Evolutionary conservation across 2,329 filamentous ascomycete genomes (phyloP).

Genomic region (Paraphoma sp.): DNA sequence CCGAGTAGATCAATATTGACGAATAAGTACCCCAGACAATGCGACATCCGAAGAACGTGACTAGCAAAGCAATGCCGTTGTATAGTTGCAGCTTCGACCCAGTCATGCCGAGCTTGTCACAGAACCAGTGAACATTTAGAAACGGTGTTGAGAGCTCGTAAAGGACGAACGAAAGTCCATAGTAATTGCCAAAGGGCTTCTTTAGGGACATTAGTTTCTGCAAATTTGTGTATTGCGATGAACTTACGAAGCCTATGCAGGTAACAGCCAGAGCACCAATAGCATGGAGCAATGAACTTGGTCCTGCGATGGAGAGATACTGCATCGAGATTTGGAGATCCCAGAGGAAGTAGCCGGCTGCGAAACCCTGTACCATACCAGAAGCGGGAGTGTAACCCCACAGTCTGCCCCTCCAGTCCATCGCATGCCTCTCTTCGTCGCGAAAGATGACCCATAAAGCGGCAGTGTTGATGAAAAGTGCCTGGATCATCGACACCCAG

Average conservation of each 20-base stretch:
- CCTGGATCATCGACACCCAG: slow-evolving; percentile 81
- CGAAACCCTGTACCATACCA: slow-evolving; percentile 77
- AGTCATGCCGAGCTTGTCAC: slow-evolving; percentile 82
- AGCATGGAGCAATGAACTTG: slow-evolving; percentile 78
- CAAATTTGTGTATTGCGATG: background rate
- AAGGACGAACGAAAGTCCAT: slow-evolving; percentile 79
- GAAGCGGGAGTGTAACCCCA: slow-evolving; percentile 80
- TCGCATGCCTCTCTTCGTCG: slow-evolving; percentile 70
- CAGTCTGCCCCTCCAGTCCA: slow-evolving; percentile 73
- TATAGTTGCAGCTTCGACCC: slow-evolving; percentile 76
- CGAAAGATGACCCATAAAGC: slow-evolving; percentile 73
- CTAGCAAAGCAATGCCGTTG: slow-evolving; percentile 75
- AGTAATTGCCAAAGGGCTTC: slow-evolving; percentile 85
- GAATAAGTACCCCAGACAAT: slow-evolving; percentile 79
- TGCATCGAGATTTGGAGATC: slow-evolving; percentile 73
- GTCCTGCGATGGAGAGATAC: slow-evolving; percentile 73
- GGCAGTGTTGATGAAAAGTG: slow-evolving; percentile 71
- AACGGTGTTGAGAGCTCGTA: slow-evolving; percentile 87
- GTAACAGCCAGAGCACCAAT: slow-evolving; percentile 76
- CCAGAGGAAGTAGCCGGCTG: slow-evolving; percentile 83
- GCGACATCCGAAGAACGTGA: slow-evolving; percentile 77
- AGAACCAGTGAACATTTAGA: slow-evolving; percentile 89
- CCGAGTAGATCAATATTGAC: slow-evolving; percentile 67
- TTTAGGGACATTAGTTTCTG: slow-evolving; percentile 46
- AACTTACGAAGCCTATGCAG: slow-evolving; percentile 76